These are phyloP conservation scores for Peterozyma toletana DNA, from an alignment of 805 yeast genomes.

Conservation along the genomic window DNA sequence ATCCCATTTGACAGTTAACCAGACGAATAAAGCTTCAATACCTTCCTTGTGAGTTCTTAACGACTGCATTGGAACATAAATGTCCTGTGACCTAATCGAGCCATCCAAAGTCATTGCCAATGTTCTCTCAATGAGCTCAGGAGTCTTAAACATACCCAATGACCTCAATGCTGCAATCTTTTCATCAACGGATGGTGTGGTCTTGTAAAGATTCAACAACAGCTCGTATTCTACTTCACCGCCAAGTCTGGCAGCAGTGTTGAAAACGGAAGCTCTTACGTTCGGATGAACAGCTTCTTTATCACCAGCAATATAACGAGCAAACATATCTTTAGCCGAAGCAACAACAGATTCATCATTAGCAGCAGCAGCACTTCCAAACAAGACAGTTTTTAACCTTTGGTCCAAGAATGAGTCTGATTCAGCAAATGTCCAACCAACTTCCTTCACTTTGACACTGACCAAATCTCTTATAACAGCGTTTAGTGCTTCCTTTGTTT, in stretches of 20 bases:
- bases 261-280: slow-evolving; percentile 59
- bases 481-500: slow-evolving; percentile 39
- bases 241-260: slow-evolving; percentile 60
- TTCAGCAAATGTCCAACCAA: slow-evolving; percentile 61
- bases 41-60: slow-evolving; percentile 59
- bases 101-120: slow-evolving; percentile 61
- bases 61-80: slow-evolving; percentile 66
- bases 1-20: slow-evolving; percentile 71
- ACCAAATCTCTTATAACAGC: slow-evolving; percentile 49
- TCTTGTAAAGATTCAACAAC: slow-evolving; percentile 50
- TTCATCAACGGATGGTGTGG: slow-evolving; percentile 58
- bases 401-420: slow-evolving; percentile 53
- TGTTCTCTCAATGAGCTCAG: slow-evolving; percentile 46
- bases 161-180: slow-evolving; percentile 62
- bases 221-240: slow-evolving; percentile 55
- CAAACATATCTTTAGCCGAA: slow-evolving; percentile 42
- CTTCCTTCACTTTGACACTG: slow-evolving; percentile 38
- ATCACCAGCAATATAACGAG: slow-evolving; percentile 52
- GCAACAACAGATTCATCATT: slow-evolving; percentile 39
- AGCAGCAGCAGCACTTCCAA: slow-evolving; percentile 49
- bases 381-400: slow-evolving; percentile 60
- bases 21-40: slow-evolving; percentile 61
- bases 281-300: slow-evolving; percentile 67
- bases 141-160: slow-evolving; percentile 56
- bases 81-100: slow-evolving; percentile 49